Evolutionary conservation across 2,329 filamentous ascomycete genomes (phyloP).

Genomic region (Chaetomium sp.): DNA sequence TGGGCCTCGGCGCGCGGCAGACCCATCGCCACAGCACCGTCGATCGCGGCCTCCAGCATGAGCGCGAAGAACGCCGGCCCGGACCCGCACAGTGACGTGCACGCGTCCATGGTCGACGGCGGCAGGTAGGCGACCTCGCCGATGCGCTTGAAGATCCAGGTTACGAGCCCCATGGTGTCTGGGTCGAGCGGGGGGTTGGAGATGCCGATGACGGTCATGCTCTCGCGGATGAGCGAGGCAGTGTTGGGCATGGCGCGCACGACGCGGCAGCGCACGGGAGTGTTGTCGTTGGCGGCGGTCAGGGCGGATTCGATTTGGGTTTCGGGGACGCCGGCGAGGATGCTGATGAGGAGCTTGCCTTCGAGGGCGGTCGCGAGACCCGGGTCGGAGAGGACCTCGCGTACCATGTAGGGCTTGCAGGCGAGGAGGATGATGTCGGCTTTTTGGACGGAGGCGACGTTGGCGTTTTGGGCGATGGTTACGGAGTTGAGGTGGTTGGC

Average conservation of each 20-base stretch:
- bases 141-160: conserved; percentile 71
- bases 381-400: conserved; percentile 57
- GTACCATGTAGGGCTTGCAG: conserved; percentile 74
- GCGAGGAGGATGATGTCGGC: conserved; percentile 70
- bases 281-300: conserved; percentile 42
- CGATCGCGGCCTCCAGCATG: conserved; percentile 67
- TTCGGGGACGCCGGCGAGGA: conserved; percentile 69
- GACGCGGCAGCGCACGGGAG: conserved; percentile 46
- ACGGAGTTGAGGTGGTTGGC: conserved; percentile 56
- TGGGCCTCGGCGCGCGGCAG: conserved; percentile 65
- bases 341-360: conserved; percentile 76
- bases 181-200: conserved; percentile 51
- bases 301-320: conserved; percentile 60
- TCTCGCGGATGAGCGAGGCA: conserved; percentile 68
- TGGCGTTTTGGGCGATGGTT: conserved; percentile 64
- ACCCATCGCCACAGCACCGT: conserved; percentile 74
- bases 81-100: conserved; percentile 67
- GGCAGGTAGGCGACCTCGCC: conserved; percentile 65
- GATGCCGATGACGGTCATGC: conserved; percentile 73
- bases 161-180: conserved; percentile 51
- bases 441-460: conserved; percentile 58
- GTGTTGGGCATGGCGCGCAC: conserved; percentile 84
- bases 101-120: conserved; percentile 61
- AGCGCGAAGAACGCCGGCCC: conserved; percentile 72
- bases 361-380: conserved; percentile 67